Evolutionary conservation across 2,329 filamentous ascomycete genomes (phyloP).

Genomic region (Sordariomycetes sp.): DNA sequence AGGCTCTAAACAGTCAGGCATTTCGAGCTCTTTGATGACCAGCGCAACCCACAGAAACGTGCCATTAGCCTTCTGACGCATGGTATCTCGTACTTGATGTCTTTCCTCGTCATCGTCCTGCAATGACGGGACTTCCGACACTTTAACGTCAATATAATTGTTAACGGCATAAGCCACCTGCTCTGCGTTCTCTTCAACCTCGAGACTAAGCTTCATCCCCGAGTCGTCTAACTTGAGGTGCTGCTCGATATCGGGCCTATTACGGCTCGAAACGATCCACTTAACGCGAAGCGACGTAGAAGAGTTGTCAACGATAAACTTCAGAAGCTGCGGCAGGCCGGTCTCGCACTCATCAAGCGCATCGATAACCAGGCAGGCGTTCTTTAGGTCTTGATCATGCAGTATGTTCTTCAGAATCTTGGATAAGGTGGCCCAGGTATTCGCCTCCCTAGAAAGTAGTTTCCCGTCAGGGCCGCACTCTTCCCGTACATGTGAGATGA

Average conservation of each 20-base stretch:
- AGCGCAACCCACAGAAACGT: conserved; percentile 25
- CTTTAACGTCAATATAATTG: conserved; percentile 18
- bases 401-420: conserved; percentile 25
- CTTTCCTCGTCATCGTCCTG: conserved; percentile 2
- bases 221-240: background rate
- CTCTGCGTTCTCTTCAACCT: conserved; percentile 15
- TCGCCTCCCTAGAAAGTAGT: conserved; percentile 24
- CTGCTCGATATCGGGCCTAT: conserved; percentile 20
- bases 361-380: conserved; percentile 24
- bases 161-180: conserved; percentile 18
- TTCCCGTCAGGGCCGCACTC: conserved; percentile 18
- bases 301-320: conserved; percentile 18
- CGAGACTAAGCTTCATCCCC: conserved; percentile 9
- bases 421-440: conserved; percentile 20
- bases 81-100: conserved; percentile 5
- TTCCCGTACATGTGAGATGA: conserved; percentile 18
- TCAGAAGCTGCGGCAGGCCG: conserved; percentile 17
- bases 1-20: conserved; percentile 5
- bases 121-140: conserved; percentile 10
- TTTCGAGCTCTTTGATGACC: conserved; percentile 5
- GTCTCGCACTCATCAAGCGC: conserved; percentile 29
- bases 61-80: conserved; percentile 17
- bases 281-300: conserved; percentile 16
- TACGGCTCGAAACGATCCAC: conserved; percentile 30
- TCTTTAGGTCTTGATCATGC: conserved; percentile 14